Conservation (phyloP, 495 filamentous ascomycete species). For the Aspergillus affinis region DNA sequence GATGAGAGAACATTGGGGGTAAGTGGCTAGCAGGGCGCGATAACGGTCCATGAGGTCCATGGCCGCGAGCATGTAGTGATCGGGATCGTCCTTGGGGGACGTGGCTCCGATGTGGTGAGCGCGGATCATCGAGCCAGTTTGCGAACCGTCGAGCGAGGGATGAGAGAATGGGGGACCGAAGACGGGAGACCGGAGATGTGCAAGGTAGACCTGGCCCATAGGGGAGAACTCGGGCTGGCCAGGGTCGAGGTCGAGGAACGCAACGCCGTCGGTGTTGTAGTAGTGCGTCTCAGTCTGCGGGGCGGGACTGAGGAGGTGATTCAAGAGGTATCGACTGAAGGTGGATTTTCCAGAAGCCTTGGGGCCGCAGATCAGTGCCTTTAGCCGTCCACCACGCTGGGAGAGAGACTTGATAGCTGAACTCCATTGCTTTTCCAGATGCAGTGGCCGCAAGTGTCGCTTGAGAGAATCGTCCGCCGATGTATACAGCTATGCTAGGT, state of each 20-base stretch:
- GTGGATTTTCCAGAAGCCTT: conserved; percentile 88
- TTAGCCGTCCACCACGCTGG: conserved; percentile 37
- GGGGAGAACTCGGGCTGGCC: conserved; percentile 80
- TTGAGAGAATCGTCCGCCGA: conserved; percentile 50
- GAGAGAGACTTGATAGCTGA: conserved; percentile 41
- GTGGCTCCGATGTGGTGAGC: conserved; percentile 72
- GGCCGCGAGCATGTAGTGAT: conserved; percentile 66
- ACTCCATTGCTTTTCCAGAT: conserved; percentile 65
- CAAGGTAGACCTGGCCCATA: conserved; percentile 74
- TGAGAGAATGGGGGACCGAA: conserved; percentile 77
- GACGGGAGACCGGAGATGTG: conserved; percentile 60
- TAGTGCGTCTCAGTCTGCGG: conserved; percentile 35
- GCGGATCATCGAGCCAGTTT: conserved; percentile 48
- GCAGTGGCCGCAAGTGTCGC: conserved; percentile 57
- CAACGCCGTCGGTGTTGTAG: conserved; percentile 47
- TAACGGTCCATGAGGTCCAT: conserved; percentile 69
- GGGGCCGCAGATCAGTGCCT: conserved; percentile 69
- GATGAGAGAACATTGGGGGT: conserved; percentile 60
- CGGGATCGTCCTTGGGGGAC: conserved; percentile 67
- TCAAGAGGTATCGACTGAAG: conserved; percentile 72
- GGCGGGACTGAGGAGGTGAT: conserved; percentile 63
- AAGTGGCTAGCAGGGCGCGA: conserved; percentile 39
- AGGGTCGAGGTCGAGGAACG: conserved; percentile 78
- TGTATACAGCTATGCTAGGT: conserved; percentile 37
- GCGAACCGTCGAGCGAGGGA: conserved; percentile 43